Evolutionary conservation across 257 asterid genomes (phyloP).

Genomic region (Phtheirospermum japonicum): DNA sequence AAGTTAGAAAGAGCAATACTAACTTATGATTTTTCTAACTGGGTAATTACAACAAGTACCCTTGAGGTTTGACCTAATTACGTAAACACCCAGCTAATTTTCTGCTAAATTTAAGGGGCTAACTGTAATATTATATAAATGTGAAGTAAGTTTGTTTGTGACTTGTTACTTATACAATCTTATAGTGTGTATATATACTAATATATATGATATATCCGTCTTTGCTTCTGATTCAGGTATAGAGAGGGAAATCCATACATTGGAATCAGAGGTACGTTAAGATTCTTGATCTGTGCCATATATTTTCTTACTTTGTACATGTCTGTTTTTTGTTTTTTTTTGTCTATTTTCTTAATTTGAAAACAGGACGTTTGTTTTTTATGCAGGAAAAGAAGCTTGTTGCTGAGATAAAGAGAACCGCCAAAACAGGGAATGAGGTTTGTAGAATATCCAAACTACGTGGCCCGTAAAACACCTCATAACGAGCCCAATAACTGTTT

Average conservation of each 20-base stretch:
- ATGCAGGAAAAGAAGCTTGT: constrained; percentile 89
- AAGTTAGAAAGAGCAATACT: no score
- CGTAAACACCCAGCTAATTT: no score
- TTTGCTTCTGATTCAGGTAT: constrained; percentile 41
- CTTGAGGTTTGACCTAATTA: no score
- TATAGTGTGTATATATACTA: no score
- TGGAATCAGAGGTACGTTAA: constrained; percentile 67
- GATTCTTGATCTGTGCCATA: constrained; percentile 3
- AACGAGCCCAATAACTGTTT: not conserved
- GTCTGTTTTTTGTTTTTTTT: no score
- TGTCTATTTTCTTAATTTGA: not conserved
- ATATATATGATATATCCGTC: not conserved
- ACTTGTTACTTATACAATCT: no score
- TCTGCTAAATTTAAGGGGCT: no score
- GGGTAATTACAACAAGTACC: no score
- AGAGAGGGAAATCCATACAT: constrained; percentile 67
- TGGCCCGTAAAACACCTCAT: not conserved
- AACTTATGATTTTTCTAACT: not conserved
- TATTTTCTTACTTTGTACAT: not conserved
- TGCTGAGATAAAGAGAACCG: constrained; percentile 90
- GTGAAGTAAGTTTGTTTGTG: no score
- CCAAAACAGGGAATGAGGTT: constrained; percentile 98
- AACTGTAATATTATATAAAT: no score
- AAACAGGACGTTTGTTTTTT: constrained; percentile 20
- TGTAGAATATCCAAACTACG: constrained; percentile 10